A percentile compares a stretch with the other conserved stretches of the same genome.
Conservation (phyloP, 148 eudicot species). For the Rhododendron mucronatum region DNA sequence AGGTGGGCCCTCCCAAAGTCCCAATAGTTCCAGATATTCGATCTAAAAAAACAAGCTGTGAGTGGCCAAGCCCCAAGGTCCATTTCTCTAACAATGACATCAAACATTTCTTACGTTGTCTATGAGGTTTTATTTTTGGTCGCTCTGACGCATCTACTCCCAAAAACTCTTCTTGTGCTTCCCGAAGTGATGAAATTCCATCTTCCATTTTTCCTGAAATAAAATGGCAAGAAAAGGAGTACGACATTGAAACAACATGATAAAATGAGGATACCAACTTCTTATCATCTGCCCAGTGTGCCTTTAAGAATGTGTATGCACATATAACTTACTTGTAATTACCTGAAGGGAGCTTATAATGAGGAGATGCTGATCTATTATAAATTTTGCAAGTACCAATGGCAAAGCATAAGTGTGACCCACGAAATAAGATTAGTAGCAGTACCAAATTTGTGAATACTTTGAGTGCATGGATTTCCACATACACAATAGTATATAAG, state of each 20-base stretch:
- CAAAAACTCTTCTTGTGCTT: constrained; percentile 18
- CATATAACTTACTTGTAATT: not conserved
- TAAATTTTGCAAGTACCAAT: not conserved
- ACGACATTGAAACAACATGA: not conserved
- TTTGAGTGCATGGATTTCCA: not conserved
- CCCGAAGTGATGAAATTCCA: constrained; percentile 23
- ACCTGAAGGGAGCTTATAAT: not conserved
- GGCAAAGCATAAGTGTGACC: not conserved
- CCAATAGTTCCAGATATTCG: not conserved
- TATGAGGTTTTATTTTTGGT: constrained; percentile 38
- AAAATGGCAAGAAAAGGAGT: not conserved
- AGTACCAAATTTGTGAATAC: not conserved
- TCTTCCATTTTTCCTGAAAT: constrained; percentile 37
- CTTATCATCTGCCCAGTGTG: not conserved
- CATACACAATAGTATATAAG: not conserved
- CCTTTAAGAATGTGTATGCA: not conserved
- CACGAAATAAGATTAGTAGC: not conserved
- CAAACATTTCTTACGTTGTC: constrained; percentile 44
- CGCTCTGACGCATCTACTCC: constrained; percentile 13
- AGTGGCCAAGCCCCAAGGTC: not conserved
- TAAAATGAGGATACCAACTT: not conserved
- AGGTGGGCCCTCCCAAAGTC: not conserved
- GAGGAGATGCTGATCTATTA: not conserved
- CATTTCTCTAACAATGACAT: not conserved
- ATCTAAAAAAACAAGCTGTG: not conserved